Conservation (phyloP, 2,329 filamentous ascomycete genomes). For the Pestalotiopsis sp. region DNA sequence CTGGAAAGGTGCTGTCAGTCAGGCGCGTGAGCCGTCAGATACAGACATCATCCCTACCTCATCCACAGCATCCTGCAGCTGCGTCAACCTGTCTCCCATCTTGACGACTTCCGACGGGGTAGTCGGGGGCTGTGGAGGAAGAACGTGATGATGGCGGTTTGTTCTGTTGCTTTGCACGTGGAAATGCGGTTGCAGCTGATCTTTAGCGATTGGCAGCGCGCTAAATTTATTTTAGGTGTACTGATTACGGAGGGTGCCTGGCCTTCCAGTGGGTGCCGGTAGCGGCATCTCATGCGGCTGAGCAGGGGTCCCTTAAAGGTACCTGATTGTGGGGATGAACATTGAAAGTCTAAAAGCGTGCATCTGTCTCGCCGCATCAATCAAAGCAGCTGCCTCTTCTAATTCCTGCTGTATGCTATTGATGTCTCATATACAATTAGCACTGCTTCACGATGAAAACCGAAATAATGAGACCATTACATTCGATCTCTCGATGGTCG, state of each 20-base stretch:
- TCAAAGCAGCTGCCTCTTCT: too few species aligned
- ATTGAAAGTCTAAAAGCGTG: too few species aligned
- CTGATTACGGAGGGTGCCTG: too few species aligned
- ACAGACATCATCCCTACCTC: slow-evolving; percentile 53
- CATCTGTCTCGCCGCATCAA: too few species aligned
- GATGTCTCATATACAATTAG: neutral
- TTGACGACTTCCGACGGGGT: neutral
- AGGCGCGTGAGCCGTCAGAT: neutral
- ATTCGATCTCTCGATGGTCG: neutral
- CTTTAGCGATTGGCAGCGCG: too few species aligned
- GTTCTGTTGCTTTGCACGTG: neutral
- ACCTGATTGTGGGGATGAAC: too few species aligned
- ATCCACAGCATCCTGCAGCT: slow-evolving; percentile 84
- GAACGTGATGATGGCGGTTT: neutral
- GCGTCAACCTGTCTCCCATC: slow-evolving; percentile 79
- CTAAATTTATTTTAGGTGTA: too few species aligned
- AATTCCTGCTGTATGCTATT: neutral
- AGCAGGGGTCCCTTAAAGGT: too few species aligned
- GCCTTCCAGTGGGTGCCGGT: too few species aligned
- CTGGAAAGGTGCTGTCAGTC: slow-evolving; percentile 38
- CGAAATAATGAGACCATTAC: neutral
- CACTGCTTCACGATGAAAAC: neutral
- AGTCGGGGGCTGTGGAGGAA: neutral
- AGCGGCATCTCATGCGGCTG: too few species aligned
- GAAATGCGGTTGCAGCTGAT: too few species aligned